Evolutionary conservation across 75 land plant species (phyloP).

Genomic region (Gnetum montanum): DNA sequence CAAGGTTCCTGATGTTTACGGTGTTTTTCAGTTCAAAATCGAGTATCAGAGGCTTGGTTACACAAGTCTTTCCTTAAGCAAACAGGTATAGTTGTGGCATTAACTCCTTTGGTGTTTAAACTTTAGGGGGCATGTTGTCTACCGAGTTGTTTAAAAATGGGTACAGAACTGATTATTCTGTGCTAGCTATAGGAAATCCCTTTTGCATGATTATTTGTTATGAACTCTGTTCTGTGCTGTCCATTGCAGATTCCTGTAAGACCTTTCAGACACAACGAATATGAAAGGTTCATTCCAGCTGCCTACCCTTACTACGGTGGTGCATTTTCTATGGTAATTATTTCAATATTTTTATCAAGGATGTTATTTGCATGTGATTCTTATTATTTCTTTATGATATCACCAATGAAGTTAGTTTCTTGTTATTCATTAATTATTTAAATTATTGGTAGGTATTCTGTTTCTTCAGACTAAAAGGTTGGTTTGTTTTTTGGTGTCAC

Average conservation of each 20-base stretch:
- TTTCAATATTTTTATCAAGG: background rate
- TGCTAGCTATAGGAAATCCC: too few relatives aligned
- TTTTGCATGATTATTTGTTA: too few relatives aligned
- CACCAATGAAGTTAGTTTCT: background rate
- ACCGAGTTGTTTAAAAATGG: too few relatives aligned
- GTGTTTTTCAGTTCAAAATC: conserved; percentile 96
- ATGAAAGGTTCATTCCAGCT: conserved; percentile 84
- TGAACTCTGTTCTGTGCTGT: too few relatives aligned
- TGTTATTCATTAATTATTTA: background rate
- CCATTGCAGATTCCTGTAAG: conserved; percentile 98
- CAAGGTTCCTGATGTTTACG: conserved; percentile 98
- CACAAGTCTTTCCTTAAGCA: conserved; percentile 74
- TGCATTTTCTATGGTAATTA: conserved; percentile 69
- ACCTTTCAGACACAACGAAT: conserved; percentile 92
- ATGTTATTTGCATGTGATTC: background rate
- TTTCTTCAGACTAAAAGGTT: background rate
- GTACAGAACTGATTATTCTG: too few relatives aligned
- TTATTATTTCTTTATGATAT: background rate
- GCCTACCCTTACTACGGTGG: conserved; percentile 94
- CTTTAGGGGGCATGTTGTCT: too few relatives aligned
- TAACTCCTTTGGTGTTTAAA: background rate
- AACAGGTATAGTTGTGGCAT: conserved; percentile 53
- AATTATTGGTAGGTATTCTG: background rate
- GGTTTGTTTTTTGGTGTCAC: conserved; percentile 15
- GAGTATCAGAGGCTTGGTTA: conserved; percentile 94